Evolutionary conservation across 345 rosid species (phyloP), one percentile per base, ranked within the genome.

Genomic region (Abelmoschus esculentus): DNA sequence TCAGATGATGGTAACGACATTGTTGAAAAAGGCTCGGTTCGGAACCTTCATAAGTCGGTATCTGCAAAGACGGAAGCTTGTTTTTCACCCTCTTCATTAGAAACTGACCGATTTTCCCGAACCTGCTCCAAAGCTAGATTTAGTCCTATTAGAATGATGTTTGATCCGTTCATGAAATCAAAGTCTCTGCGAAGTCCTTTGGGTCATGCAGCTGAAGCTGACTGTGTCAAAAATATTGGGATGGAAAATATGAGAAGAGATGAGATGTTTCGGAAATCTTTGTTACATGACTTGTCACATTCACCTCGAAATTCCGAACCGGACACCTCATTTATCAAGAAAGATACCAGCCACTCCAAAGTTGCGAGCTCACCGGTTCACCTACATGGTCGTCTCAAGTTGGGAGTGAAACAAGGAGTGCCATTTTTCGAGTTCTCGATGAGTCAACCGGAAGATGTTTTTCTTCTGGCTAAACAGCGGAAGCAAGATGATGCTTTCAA

Each of bases 161-260:
- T 89, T 80, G 96, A 90, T 87, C 99, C 98, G 52, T 87, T 96
- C 61, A 78, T 76, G 78, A 92, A 87, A 80, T 91, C 97, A 5
- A 96, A 87, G 81, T 95, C 96, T 74, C 55, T 81, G 58, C 75
- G 87, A 77, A 88, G 89, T 65, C 85, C 93, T 49, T 83, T 80
- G 71, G 82, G 89, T 52, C 74, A 77, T 77, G 53, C 68, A 46
- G 64, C 75, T 62, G 89, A 83, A 70, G 69, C 75, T 55, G 66
- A 66, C 49, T 79, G 74, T 46, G 77, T 73, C 34, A 82, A 73
- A 77, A 42, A 50, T 31, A 74, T 12, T 5, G 80, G 82, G 40
- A 66, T 40, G 50, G 81, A 72, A 69, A 68, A 69, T 56, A 13
- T 65, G 60, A 82, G 75, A 73, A 81, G 79, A 61, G 74, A 81